Conservation (phyloP, 495 filamentous ascomycete genomes). For the Entonaema liquescens region DNA sequence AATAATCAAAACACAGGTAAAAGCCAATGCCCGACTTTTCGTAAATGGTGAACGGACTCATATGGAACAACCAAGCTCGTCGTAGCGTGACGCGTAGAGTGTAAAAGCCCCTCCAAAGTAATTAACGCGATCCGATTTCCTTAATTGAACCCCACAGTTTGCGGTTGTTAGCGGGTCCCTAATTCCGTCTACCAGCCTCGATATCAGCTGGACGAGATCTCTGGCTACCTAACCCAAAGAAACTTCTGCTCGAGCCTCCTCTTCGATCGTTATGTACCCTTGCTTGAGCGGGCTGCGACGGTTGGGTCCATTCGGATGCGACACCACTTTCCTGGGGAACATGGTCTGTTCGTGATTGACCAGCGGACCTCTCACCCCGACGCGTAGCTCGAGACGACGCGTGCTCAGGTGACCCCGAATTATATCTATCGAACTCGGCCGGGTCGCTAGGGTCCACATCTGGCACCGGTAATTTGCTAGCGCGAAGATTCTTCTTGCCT, state of each 20-base stretch:
- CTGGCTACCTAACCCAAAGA: constrained; percentile 50
- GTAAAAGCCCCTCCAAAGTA: constrained; percentile 22
- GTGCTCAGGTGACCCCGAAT: constrained; percentile 32
- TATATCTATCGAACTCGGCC: constrained; percentile 51
- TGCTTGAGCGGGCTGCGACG: constrained; percentile 31
- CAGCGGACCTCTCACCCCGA: constrained; percentile 5
- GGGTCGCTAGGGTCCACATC: constrained; percentile 54
- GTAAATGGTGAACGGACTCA: neutral
- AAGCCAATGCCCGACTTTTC: neutral
- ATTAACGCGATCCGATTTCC: constrained; percentile 19
- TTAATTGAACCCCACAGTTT: constrained; percentile 15
- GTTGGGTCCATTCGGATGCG: constrained; percentile 24
- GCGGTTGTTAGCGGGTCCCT: constrained; percentile 19
- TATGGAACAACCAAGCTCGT: constrained; percentile 5
- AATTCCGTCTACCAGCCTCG: constrained; percentile 44
- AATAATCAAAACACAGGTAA: neutral
- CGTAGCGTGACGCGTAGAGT: constrained; percentile 22
- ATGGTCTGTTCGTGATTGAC: constrained; percentile 20
- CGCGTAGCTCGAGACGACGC: constrained; percentile 26
- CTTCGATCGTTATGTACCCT: constrained; percentile 34
- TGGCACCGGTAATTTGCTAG: constrained; percentile 44
- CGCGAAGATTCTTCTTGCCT: constrained; percentile 55
- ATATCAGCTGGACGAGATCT: constrained; percentile 49
- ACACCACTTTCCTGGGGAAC: constrained; percentile 37
- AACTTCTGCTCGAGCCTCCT: constrained; percentile 38